Percentiles rank a stretch among this genome's conserved stretches.
These are phyloP conservation scores for Ophiostoma fasciatum DNA, from an alignment of 2,329 filamentous ascomycete species.

Conservation along the genomic window DNA sequence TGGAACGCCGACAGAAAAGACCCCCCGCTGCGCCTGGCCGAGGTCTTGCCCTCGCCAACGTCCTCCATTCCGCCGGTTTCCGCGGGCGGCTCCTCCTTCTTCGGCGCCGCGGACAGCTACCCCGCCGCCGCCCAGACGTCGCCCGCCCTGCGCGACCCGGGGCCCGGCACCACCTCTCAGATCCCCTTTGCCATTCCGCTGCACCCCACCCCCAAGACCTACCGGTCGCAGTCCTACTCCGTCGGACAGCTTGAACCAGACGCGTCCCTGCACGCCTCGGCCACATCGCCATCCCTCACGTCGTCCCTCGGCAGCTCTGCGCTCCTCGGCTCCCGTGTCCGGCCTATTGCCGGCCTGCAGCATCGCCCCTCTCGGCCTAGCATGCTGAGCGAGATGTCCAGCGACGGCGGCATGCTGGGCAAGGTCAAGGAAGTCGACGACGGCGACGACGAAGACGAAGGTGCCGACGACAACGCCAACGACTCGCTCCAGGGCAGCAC, in stretches of 20 bases:
- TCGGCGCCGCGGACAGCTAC: slow-evolving; percentile 32
- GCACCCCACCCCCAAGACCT: slow-evolving; percentile 81
- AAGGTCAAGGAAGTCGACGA: slow-evolving; percentile 59
- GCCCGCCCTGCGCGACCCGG: slow-evolving; percentile 35
- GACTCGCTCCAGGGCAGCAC: slow-evolving; percentile 37
- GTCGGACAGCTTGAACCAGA: slow-evolving; percentile 79
- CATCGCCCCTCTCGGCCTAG: slow-evolving; percentile 69
- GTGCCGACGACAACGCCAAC: slow-evolving; percentile 36
- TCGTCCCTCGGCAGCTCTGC: slow-evolving; percentile 30
- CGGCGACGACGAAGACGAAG: slow-evolving; percentile 40
- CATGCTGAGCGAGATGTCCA: slow-evolving; percentile 59
- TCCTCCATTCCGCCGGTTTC: slow-evolving; percentile 37
- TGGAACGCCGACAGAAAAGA: slow-evolving; percentile 73
- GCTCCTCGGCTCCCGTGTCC: slow-evolving; percentile 34
- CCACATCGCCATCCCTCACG: slow-evolving; percentile 15
- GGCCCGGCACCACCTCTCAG: slow-evolving; percentile 35
- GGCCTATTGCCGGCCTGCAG: slow-evolving; percentile 49
- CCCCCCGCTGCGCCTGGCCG: slow-evolving; percentile 55
- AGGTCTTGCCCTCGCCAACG: slow-evolving; percentile 62
- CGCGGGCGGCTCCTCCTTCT: slow-evolving; percentile 27
- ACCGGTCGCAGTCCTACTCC: slow-evolving; percentile 92
- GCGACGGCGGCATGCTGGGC: slow-evolving; percentile 43
- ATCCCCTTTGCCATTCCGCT: slow-evolving; percentile 80
- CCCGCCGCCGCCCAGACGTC: slow-evolving; percentile 33
- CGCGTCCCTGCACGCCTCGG: slow-evolving; percentile 12